Evolutionary conservation across 2,329 filamentous ascomycete genomes (phyloP), one percentile per base, ranked within the genome.

Genomic region (Colletotrichum musae): DNA sequence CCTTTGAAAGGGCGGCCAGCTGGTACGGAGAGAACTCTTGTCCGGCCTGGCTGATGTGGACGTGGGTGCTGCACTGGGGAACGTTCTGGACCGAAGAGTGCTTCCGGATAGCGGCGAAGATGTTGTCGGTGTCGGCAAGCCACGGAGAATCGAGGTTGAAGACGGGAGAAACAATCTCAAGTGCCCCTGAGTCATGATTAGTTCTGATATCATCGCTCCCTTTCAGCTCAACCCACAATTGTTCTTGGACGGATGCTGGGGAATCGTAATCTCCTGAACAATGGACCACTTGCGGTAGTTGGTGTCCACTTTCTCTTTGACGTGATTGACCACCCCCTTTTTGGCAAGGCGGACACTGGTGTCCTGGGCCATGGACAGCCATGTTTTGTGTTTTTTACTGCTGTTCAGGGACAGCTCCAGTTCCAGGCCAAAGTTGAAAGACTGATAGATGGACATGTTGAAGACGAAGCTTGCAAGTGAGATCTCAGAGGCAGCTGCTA

Each of bases 231-330:
- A 70, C 72, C 52, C 51, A 81, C 79, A 81, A 5, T 77, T 74
- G 43, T 75, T 75, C 70, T 80, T 77, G 39, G 70, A 74, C 1
- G 76, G 73, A 54, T 78, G 75, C 54, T 71, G 74, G 1, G 76
- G 77, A 28, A 82, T 79, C 5, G 80, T 82, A 2, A 81, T 74
- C 58, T 82, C 80, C 13, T 73, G 78, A 5, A 78, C 74, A 45
- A 82, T 77, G 36, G 78, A 80, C 80, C 80, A 82, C 58, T 80
- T 76, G 48, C 70, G 59, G 71, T 82, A 82, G 50, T 77, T 76
- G 36, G 76, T 77, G 4, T 67, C 52, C 4, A 75, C 72, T 58
- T 77, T 76, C 57, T 78, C 75, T 59, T 77, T 76, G 65, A 82
- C 68, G 50, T 80, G 79, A 70, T 80, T 81, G 45, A 57, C 43